Evolutionary conservation across 1,284 basidiomycete genomes (phyloP).

Genomic region (Ganoderma lucidum): DNA sequence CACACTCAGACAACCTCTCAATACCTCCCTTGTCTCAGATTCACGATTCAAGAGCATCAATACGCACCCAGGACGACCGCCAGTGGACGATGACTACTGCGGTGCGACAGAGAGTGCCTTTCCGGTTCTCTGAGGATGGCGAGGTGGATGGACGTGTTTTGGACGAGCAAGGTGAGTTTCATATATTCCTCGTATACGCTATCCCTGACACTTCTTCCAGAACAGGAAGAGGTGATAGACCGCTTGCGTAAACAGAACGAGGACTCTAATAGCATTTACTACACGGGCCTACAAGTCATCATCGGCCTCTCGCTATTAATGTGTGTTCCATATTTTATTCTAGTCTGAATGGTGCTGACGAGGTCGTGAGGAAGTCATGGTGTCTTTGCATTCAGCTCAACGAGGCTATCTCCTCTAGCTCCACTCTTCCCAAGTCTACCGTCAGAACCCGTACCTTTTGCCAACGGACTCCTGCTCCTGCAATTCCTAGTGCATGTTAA

Average conservation of each 20-base stretch:
- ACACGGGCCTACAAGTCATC: constrained; percentile 31
- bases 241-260: constrained; percentile 34
- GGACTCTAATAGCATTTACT: constrained; percentile 32
- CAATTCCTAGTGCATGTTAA: constrained; percentile 36
- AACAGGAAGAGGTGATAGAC: constrained; percentile 42
- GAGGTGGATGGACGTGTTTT: constrained; percentile 34
- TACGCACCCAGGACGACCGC: not conserved
- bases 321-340: constrained; percentile 29
- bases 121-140: constrained; percentile 35
- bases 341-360: not conserved
- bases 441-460: constrained; percentile 29
- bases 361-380: constrained; percentile 30
- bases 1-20: not conserved
- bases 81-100: constrained; percentile 24
- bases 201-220: constrained; percentile 19
- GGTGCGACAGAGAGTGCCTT: constrained; percentile 38
- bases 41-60: not conserved
- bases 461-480: constrained; percentile 31
- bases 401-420: constrained; percentile 36
- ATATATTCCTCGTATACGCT: not conserved
- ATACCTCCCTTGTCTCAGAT: not conserved
- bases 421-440: constrained; percentile 29
- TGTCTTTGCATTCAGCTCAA: constrained; percentile 32
- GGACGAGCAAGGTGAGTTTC: constrained; percentile 42
- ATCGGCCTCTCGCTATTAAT: constrained; percentile 37